Conservation (phyloP, 2,329 filamentous ascomycete genomes). For the Fusarium nanum region DNA sequence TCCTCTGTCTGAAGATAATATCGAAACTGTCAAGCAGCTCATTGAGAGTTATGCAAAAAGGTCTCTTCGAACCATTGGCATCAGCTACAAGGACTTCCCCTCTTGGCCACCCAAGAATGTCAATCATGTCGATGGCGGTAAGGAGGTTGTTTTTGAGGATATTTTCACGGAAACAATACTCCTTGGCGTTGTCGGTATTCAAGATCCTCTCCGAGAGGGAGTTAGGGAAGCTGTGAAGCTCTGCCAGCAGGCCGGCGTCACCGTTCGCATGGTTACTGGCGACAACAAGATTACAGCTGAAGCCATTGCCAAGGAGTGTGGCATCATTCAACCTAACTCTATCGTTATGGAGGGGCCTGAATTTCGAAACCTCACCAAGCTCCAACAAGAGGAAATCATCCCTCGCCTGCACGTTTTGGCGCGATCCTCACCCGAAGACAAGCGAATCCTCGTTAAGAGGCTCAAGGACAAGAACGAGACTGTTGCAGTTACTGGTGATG, state of each 20-base stretch:
- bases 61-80: conserved; percentile 85
- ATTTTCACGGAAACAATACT: conserved; percentile 76
- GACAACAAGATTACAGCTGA: conserved; percentile 84
- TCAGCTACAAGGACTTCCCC: conserved; percentile 86
- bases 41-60: conserved; percentile 83
- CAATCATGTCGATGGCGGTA: conserved; percentile 65
- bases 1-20: conserved; percentile 64
- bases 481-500: conserved; percentile 85
- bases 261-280: conserved; percentile 87
- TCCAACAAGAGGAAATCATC: conserved; percentile 74
- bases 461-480: conserved; percentile 80
- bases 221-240: conserved; percentile 78
- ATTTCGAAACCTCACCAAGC: conserved; percentile 77
- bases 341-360: conserved; percentile 82
- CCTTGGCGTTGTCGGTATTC: conserved; percentile 79
- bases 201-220: conserved; percentile 80
- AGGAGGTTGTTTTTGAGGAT: conserved; percentile 73
- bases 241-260: conserved; percentile 81
- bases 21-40: conserved; percentile 68
- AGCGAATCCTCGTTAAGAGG: conserved; percentile 76
- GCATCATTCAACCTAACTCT: conserved; percentile 75
- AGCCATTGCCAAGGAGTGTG: conserved; percentile 82
- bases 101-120: conserved; percentile 81
- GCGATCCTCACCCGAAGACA: conserved; percentile 80
- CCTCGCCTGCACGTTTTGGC: conserved; percentile 78